Percentiles rank a stretch among this genome's conserved stretches.
Evolutionary conservation across 805 yeast species (phyloP).

Genomic region (Priceomyces castillae): DNA sequence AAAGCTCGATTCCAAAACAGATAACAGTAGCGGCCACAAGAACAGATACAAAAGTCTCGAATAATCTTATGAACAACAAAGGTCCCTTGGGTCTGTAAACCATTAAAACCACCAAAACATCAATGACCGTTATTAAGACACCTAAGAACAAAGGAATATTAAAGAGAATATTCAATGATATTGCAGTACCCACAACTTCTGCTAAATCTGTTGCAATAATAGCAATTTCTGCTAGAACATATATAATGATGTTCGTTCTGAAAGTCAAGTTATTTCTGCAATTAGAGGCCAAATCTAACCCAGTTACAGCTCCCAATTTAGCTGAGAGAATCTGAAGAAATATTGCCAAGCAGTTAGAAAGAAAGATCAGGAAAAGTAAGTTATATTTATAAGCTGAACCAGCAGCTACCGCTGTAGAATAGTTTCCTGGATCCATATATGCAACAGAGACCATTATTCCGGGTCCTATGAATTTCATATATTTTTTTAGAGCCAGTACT

Average conservation of each 20-base stretch:
- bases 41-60: slow-evolving; percentile 70
- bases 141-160: slow-evolving; percentile 72
- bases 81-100: slow-evolving; percentile 77
- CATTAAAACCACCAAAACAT: slow-evolving; percentile 72
- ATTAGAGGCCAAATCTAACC: slow-evolving; percentile 81
- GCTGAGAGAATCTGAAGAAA: slow-evolving; percentile 79
- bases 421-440: slow-evolving; percentile 93
- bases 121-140: slow-evolving; percentile 74
- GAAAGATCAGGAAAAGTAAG: slow-evolving; percentile 64
- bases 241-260: slow-evolving; percentile 62
- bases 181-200: slow-evolving; percentile 92
- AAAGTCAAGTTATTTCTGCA: slow-evolving; percentile 69
- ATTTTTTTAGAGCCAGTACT: slow-evolving; percentile 42
- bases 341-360: slow-evolving; percentile 84
- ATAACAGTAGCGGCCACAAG: slow-evolving; percentile 71
- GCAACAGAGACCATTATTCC: slow-evolving; percentile 88
- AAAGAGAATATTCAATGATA: slow-evolving; percentile 74
- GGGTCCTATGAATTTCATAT: slow-evolving; percentile 75
- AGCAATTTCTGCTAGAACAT: slow-evolving; percentile 76
- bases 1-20: slow-evolving; percentile 72
- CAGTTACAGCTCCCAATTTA: slow-evolving; percentile 86
- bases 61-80: slow-evolving; percentile 68
- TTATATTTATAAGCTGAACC: slow-evolving; percentile 79
- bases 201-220: slow-evolving; percentile 92
- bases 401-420: slow-evolving; percentile 83